Evolutionary conservation across 148 eudicot genomes (phyloP).

Genomic region (Fagopyrum esculentum): DNA sequence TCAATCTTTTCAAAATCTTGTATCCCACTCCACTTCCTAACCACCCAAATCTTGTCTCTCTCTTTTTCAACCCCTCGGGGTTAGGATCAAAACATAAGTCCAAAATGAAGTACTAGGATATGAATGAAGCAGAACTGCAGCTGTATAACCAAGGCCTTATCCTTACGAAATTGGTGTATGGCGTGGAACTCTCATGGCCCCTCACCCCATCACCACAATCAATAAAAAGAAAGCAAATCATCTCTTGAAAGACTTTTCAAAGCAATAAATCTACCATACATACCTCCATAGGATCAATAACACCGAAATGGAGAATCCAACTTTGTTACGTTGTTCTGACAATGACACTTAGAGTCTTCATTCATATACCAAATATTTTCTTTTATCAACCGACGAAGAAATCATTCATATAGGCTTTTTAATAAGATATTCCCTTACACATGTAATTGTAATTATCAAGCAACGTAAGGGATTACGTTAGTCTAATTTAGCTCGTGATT

Average conservation of each 20-base stretch:
- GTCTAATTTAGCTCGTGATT: neutral
- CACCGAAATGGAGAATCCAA: neutral
- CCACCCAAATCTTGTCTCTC: too few species aligned
- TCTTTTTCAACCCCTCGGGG: neutral
- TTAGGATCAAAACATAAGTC: too few species aligned
- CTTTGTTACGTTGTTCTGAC: neutral
- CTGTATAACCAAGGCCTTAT: neutral
- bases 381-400: neutral
- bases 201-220: neutral
- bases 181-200: neutral
- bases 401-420: too few species aligned
- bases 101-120: too few species aligned
- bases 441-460: neutral
- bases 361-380: neutral
- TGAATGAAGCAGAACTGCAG: neutral
- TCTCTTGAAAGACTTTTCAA: neutral
- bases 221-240: neutral
- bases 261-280: neutral
- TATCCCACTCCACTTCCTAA: neutral
- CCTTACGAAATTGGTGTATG: neutral
- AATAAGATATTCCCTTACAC: too few species aligned
- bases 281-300: neutral
- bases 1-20: neutral
- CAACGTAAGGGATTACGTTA: neutral
- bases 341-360: neutral